Conservation (phyloP, 2,329 filamentous ascomycete genomes). For the Alternaria viburni region DNA sequence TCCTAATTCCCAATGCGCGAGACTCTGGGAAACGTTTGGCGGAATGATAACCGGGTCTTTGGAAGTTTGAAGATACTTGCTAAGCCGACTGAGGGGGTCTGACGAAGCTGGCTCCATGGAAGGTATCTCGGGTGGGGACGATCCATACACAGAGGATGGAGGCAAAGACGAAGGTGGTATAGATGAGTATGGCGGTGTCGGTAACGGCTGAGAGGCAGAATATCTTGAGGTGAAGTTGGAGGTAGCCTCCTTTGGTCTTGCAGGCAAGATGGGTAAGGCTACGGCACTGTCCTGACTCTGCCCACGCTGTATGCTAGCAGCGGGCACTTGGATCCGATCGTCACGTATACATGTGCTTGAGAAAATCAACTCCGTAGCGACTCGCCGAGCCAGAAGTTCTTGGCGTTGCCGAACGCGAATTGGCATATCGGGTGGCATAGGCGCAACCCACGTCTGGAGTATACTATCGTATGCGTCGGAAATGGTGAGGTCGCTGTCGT, state of each 20-base stretch:
- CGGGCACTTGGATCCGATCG: constrained; percentile 2
- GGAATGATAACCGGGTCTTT: constrained; percentile 29
- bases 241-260: constrained; percentile 12
- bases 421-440: constrained; percentile 34
- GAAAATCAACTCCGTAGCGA: constrained; percentile 48
- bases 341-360: constrained; percentile 37
- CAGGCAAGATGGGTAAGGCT: constrained; percentile 28
- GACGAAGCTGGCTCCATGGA: neutral
- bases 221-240: neutral
- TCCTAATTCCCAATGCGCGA: constrained; percentile 52
- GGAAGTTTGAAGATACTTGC: constrained; percentile 43
- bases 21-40: constrained; percentile 43
- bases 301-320: constrained; percentile 11
- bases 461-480: constrained; percentile 40
- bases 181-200: constrained; percentile 21
- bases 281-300: constrained; percentile 17
- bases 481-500: constrained; percentile 21
- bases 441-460: constrained; percentile 40
- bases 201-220: constrained; percentile 15
- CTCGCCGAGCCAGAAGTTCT: constrained; percentile 40
- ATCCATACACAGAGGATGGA: constrained; percentile 4
- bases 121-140: constrained; percentile 12
- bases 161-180: constrained; percentile 22
- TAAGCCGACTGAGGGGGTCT: constrained; percentile 41
- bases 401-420: constrained; percentile 34